These are phyloP conservation scores for Syzygium jambos DNA, from an alignment of 345 rosid genomes.

Conservation along the genomic window DNA sequence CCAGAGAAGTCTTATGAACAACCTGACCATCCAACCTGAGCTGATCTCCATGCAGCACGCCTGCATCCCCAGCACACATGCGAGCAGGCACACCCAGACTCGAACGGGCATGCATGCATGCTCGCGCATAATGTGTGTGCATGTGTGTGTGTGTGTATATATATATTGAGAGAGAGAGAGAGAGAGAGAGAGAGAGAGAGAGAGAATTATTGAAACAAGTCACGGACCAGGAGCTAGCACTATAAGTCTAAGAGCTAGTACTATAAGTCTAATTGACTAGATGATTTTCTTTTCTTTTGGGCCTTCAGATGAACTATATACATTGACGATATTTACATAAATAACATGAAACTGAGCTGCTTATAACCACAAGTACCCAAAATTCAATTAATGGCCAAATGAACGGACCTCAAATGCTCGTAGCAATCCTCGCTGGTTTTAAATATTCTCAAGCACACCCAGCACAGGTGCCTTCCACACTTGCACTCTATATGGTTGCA, in stretches of 20 bases:
- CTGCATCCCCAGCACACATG: background rate
- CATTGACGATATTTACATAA: background rate
- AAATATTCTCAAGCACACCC: constrained; percentile 58
- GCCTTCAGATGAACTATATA: background rate
- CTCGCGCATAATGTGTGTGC: background rate
- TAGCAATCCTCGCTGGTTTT: constrained; percentile 49
- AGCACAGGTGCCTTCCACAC: constrained; percentile 84
- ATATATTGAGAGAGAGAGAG: background rate
- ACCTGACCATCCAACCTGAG: background rate
- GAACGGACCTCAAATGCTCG: constrained; percentile 40
- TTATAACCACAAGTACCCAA: background rate
- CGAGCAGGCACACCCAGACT: background rate
- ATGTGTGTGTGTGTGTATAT: background rate
- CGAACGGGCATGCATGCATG: background rate
- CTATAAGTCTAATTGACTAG: background rate
- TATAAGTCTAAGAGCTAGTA: background rate
- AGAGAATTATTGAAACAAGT: background rate
- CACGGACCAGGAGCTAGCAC: background rate
- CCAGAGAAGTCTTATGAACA: background rate
- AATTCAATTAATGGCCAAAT: constrained; percentile 12
- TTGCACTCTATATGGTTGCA: constrained; percentile 73
- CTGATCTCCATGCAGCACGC: background rate
- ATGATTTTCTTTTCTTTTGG: background rate
- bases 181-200: background rate
- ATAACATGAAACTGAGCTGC: background rate